These are phyloP conservation scores for Lasiodiplodia citricola DNA, from an alignment of 2,329 filamentous ascomycete genomes.

Conservation along the genomic window DNA sequence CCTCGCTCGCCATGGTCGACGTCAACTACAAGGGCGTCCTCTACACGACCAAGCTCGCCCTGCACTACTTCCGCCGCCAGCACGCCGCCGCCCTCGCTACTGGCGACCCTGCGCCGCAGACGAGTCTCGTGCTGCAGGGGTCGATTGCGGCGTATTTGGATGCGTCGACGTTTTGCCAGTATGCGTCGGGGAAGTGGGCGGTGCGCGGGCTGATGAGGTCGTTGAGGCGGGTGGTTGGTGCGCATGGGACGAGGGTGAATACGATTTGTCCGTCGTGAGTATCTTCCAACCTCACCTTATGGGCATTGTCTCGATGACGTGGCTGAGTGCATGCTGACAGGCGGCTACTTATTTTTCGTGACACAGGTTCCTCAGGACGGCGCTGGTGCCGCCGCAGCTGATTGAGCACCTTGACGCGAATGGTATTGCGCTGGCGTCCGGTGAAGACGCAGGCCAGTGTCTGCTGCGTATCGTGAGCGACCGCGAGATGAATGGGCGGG, in stretches of 20 bases:
- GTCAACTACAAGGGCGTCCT: conserved; percentile 50
- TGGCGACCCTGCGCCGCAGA: not conserved
- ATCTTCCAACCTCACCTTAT: too few species aligned
- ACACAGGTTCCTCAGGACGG: conserved; percentile 1
- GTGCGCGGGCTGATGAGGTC: conserved; percentile 9
- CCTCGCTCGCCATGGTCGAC: conserved; percentile 49
- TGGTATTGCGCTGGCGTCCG: not conserved
- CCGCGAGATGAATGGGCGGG: not conserved
- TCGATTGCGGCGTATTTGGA: not conserved
- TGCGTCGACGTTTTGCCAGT: conserved; percentile 6
- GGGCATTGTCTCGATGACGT: not conserved
- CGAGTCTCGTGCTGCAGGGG: not conserved
- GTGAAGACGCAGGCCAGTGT: not conserved
- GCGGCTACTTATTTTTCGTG: not conserved
- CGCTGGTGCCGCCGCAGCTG: not conserved
- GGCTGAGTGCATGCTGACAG: not conserved
- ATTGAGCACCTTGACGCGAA: conserved; percentile 4
- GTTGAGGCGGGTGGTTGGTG: not conserved
- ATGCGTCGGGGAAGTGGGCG: not conserved
- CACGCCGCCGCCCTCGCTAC: not conserved
- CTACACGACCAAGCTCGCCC: conserved; percentile 55
- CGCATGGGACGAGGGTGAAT: conserved; percentile 13
- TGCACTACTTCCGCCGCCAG: conserved; percentile 51
- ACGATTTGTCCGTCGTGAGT: conserved; percentile 6
- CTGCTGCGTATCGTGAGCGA: conserved; percentile 10